A percentile compares a stretch with the other conserved stretches of the same genome.
phyloP scores from a whole-genome alignment of 306 rosid genomes.

The Quercus rubra region DNA sequence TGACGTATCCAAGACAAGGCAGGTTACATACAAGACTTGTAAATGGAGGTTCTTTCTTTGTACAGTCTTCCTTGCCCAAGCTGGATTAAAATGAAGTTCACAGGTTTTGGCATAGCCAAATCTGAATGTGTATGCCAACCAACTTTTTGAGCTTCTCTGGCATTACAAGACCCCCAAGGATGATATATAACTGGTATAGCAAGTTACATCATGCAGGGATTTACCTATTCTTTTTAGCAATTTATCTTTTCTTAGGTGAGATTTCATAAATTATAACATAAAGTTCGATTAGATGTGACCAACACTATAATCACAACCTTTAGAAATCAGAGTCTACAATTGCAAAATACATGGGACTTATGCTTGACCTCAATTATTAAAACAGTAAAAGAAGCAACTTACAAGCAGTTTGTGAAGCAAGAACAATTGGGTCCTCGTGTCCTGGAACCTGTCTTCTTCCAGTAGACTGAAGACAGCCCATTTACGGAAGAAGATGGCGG shows the following conservation, averaged over 20 bases:
- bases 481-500: slow-evolving; percentile 31
- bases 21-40: neutral
- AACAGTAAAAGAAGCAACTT: slow-evolving; percentile 27
- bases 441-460: slow-evolving; percentile 36
- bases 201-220: neutral
- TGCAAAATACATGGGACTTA: neutral
- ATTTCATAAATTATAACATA: neutral
- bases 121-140: neutral
- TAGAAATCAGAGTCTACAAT: neutral
- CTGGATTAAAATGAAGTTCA: too few relatives aligned
- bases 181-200: neutral
- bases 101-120: neutral
- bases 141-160: neutral
- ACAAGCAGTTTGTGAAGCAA: slow-evolving; percentile 86
- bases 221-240: neutral
- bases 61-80: too few relatives aligned
- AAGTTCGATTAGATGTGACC: too few relatives aligned
- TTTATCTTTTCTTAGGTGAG: neutral
- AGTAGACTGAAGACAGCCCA: slow-evolving; percentile 80
- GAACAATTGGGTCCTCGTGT: slow-evolving; percentile 57
- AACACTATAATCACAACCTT: neutral
- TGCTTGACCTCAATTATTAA: neutral
- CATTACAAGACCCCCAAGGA: neutral
- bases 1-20: neutral
- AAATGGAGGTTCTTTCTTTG: neutral